These are phyloP conservation scores for Pseudogymnoascus sp. DNA, from an alignment of 2,329 filamentous ascomycete genomes.

Conservation along the genomic window DNA sequence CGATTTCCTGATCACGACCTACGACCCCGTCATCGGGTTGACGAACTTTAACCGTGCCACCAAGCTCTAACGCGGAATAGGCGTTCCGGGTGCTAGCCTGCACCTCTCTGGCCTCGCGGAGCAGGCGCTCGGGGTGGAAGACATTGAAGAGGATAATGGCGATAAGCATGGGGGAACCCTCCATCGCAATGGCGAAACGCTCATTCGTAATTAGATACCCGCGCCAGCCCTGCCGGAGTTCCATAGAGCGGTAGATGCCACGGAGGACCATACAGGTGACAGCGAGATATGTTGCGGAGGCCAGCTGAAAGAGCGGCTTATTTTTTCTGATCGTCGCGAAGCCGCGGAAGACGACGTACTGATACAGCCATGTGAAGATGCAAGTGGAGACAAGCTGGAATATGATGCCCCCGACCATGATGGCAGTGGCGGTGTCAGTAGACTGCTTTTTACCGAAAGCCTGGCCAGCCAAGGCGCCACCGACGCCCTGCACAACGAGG, in stretches of 20 bases:
- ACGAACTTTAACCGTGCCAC: not conserved
- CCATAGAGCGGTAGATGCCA: constrained; percentile 37
- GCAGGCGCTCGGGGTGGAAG: constrained; percentile 14
- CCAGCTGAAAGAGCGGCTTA: constrained; percentile 25
- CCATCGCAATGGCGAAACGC: constrained; percentile 35
- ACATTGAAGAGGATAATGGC: constrained; percentile 31
- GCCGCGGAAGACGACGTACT: constrained; percentile 26
- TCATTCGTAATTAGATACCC: constrained; percentile 37
- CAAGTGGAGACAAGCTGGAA: constrained; percentile 29
- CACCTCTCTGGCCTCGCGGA: not conserved
- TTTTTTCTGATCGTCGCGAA: constrained; percentile 31
- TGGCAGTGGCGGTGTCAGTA: constrained; percentile 24
- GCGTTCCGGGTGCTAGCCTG: not conserved
- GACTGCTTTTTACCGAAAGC: constrained; percentile 28
- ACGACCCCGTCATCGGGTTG: not conserved
- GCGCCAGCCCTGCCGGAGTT: constrained; percentile 35
- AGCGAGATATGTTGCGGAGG: constrained; percentile 32
- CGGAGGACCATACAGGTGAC: constrained; percentile 36
- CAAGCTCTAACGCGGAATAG: not conserved
- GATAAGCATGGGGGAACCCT: constrained; percentile 34
- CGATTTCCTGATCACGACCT: not conserved
- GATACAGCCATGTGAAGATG: constrained; percentile 36
- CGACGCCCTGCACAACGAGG: constrained; percentile 49
- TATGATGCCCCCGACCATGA: constrained; percentile 32
- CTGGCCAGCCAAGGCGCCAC: constrained; percentile 43